Percentiles rank a stretch among this genome's conserved stretches.
These are phyloP conservation scores for Calonectria crousiana DNA, from an alignment of 2,329 filamentous ascomycete genomes.

Conservation along the genomic window DNA sequence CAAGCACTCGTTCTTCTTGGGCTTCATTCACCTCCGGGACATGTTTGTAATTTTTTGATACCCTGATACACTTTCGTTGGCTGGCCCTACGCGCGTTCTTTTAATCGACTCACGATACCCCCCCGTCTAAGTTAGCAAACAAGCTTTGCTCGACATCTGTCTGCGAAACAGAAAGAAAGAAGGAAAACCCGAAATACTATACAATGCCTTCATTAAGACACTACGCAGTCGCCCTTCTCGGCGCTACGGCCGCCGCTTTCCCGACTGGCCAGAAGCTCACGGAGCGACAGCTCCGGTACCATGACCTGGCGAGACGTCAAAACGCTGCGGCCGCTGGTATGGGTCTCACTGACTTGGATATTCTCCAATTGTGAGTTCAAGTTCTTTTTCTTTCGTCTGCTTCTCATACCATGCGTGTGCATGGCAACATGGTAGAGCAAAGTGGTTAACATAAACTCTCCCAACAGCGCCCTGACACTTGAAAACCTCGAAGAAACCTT, in stretches of 20 bases:
- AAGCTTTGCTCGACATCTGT: background rate
- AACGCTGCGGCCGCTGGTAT: constrained; percentile 60
- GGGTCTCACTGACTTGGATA: constrained; percentile 65
- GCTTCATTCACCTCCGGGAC: background rate
- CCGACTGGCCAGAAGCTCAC: constrained; percentile 60
- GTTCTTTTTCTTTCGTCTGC: background rate
- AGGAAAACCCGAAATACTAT: constrained; percentile 37
- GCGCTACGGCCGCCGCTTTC: constrained; percentile 59
- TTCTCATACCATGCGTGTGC: background rate
- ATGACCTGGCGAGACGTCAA: constrained; percentile 63
- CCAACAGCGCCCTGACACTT: constrained; percentile 71
- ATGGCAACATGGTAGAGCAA: background rate
- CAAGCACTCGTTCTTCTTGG: constrained; percentile 3
- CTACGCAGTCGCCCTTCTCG: constrained; percentile 58
- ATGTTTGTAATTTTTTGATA: constrained; percentile 26
- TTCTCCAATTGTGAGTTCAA: constrained; percentile 68
- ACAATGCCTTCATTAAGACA: constrained; percentile 56
- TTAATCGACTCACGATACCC: background rate
- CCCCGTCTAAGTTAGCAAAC: background rate
- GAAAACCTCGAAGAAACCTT: constrained; percentile 81
- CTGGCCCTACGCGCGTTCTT: constrained; percentile 36
- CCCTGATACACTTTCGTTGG: constrained; percentile 27
- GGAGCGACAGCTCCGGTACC: constrained; percentile 59
- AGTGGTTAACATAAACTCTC: constrained; percentile 2
- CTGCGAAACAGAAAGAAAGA: background rate